A percentile compares a stretch with the other conserved stretches of the same genome.
Evolutionary conservation across 805 yeast species (phyloP).

Genomic region (Saccharomycopsis malanga): DNA sequence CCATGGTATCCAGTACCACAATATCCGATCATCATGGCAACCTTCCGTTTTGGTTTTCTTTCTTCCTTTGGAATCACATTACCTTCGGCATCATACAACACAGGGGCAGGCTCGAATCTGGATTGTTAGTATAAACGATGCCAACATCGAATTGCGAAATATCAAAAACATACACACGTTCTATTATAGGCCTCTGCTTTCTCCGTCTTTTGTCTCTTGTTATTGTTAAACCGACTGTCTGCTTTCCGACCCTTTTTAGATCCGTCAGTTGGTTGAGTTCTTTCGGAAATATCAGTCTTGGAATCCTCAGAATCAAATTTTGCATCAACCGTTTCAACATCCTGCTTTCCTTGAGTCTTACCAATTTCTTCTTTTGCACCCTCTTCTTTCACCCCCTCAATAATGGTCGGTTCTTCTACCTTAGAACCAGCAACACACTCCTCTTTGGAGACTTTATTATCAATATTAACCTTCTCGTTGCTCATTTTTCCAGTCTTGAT

Average conservation of each 20-base stretch:
- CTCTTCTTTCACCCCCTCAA: too few species aligned
- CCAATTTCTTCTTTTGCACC: too few species aligned
- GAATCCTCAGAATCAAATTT: too few species aligned
- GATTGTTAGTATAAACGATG: not conserved
- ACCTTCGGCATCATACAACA: conserved; percentile 51
- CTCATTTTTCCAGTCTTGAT: too few species aligned
- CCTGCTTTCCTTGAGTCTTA: too few species aligned
- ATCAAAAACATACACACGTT: conserved; percentile 22
- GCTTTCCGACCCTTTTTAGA: not conserved
- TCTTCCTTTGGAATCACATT: conserved; percentile 49
- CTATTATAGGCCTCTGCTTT: not conserved
- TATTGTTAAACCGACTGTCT: not conserved
- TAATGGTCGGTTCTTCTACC: too few species aligned
- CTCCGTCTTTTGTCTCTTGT: not conserved
- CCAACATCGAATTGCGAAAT: not conserved
- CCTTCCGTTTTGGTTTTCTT: conserved; percentile 76
- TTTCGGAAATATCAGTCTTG: too few species aligned
- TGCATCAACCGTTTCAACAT: too few species aligned
- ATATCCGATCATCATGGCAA: conserved; percentile 85
- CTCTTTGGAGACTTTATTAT: too few species aligned
- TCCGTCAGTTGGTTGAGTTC: too few species aligned
- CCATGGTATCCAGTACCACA: conserved; percentile 97
- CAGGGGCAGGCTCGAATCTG: conserved; percentile 14
- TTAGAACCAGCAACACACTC: too few species aligned
- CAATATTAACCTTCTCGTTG: too few species aligned